phyloP scores from a whole-genome alignment of 768 basidiomycete genomes.

The Rhodotorula kratochvilovae region DNA sequence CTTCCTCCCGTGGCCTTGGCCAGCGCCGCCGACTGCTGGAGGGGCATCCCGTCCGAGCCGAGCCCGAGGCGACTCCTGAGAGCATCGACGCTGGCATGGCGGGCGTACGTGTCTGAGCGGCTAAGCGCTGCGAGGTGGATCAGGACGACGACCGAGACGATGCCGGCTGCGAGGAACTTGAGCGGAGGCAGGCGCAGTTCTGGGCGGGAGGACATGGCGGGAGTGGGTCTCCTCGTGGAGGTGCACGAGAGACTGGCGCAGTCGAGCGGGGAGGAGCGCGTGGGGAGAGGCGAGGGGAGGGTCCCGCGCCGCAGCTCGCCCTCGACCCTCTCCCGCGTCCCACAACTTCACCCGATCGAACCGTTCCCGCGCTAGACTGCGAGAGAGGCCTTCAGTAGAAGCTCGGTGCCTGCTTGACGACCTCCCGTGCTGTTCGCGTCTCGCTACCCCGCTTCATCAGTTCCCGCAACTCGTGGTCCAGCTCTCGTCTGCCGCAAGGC shows the following conservation, averaged over 20 bases:
- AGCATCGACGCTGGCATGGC: neutral
- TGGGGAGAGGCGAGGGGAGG: too few relatives aligned
- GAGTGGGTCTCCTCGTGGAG: too few relatives aligned
- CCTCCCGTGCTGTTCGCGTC: neutral
- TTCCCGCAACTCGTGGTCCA: neutral
- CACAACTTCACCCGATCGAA: too few relatives aligned
- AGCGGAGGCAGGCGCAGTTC: neutral
- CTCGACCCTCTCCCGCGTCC: too few relatives aligned
- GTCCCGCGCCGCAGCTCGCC: too few relatives aligned
- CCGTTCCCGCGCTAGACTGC: too few relatives aligned
- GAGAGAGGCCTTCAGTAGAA: too few relatives aligned
- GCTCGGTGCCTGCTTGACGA: too few relatives aligned
- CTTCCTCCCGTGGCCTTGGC: too few relatives aligned
- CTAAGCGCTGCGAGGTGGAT: neutral
- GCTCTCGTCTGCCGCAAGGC: too few relatives aligned
- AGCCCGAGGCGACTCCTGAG: neutral
- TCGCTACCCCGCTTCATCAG: neutral
- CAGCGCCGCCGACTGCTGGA: neutral
- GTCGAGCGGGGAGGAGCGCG: neutral
- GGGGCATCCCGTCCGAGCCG: slow-evolving; percentile 10
- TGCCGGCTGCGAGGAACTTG: neutral
- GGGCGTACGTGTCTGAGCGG: neutral
- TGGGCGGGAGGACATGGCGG: neutral
- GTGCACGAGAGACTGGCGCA: neutral
- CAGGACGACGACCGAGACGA: neutral